phyloP scores from a whole-genome alignment of 2,329 filamentous ascomycete genomes.

The Trichoderma atroviride region DNA sequence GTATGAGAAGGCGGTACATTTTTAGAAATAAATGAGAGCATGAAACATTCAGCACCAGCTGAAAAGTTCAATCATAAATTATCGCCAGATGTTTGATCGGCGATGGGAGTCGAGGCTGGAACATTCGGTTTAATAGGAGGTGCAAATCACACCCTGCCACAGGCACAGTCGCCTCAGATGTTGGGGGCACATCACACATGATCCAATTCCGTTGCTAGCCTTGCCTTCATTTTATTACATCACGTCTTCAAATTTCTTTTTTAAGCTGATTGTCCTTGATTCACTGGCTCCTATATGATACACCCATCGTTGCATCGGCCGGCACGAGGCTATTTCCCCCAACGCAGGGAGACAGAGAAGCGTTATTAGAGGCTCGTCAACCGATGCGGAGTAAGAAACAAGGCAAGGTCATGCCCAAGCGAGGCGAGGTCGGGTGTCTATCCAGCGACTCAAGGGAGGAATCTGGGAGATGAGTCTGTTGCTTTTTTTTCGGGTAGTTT shows the following conservation, averaged over 20 bases:
- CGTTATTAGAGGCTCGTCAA: slow-evolving; percentile 1
- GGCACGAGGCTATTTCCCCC: background rate
- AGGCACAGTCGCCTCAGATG: background rate
- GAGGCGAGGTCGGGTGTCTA: background rate
- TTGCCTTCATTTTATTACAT: background rate
- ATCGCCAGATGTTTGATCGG: background rate
- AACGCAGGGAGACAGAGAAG: slow-evolving; percentile 4
- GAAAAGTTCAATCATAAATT: background rate
- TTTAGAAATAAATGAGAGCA: background rate
- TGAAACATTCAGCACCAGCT: background rate
- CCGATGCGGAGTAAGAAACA: slow-evolving; percentile 13
- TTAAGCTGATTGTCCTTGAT: background rate
- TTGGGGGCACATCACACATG: background rate
- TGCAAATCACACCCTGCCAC: background rate
- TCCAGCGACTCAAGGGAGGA: background rate
- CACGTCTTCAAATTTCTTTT: background rate
- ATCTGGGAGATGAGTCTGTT: background rate
- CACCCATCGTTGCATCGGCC: background rate
- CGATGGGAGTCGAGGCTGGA: background rate
- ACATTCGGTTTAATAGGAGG: background rate
- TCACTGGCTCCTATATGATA: background rate
- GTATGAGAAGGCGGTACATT: background rate
- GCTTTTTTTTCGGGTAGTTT: background rate
- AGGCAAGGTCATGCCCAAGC: background rate
- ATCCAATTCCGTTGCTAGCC: background rate